phyloP scores from a whole-genome alignment of 2,329 filamentous ascomycete genomes.

The Botrytis tulipae region DNA sequence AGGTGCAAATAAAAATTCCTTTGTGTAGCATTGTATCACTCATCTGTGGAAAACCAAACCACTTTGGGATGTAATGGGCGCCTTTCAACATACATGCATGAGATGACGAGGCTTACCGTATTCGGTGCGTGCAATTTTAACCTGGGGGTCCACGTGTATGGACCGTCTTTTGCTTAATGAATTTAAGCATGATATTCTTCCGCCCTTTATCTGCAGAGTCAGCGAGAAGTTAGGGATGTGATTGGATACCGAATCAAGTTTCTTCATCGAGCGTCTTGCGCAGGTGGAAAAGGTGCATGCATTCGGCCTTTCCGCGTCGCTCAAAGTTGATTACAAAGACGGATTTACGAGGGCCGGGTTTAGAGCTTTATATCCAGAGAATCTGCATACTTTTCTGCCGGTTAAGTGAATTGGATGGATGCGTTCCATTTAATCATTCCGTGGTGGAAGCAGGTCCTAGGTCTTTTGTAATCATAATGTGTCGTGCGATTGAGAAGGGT shows the following conservation, averaged over 20 bases:
- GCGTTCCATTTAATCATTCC: neutral
- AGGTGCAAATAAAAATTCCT: neutral
- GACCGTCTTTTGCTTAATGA: neutral
- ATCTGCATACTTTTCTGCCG: neutral
- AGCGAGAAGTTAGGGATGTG: neutral
- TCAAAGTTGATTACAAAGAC: slow-evolving; percentile 7
- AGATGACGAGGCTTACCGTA: slow-evolving; percentile 8
- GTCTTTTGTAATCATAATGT: neutral
- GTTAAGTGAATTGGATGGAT: neutral
- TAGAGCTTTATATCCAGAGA: neutral
- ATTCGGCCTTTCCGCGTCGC: slow-evolving; percentile 18
- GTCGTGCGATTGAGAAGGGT: neutral
- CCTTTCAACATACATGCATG: slow-evolving; percentile 5
- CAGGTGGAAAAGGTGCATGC: slow-evolving; percentile 11
- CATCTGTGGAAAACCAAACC: neutral
- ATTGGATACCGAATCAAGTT: slow-evolving; percentile 15
- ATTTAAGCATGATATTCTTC: neutral
- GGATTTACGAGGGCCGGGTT: slow-evolving; percentile 4
- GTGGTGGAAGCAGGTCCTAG: neutral
- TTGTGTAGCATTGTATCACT: neutral
- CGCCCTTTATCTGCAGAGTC: slow-evolving; percentile 13
- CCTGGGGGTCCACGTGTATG: slow-evolving; percentile 6
- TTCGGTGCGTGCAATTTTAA: slow-evolving; percentile 1
- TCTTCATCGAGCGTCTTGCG: neutral
- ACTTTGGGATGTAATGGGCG: neutral